Percentiles rank a stretch among this genome's conserved stretches.
Conservation (phyloP, 768 basidiomycete genomes). For the Cyclocybe aegerita region DNA sequence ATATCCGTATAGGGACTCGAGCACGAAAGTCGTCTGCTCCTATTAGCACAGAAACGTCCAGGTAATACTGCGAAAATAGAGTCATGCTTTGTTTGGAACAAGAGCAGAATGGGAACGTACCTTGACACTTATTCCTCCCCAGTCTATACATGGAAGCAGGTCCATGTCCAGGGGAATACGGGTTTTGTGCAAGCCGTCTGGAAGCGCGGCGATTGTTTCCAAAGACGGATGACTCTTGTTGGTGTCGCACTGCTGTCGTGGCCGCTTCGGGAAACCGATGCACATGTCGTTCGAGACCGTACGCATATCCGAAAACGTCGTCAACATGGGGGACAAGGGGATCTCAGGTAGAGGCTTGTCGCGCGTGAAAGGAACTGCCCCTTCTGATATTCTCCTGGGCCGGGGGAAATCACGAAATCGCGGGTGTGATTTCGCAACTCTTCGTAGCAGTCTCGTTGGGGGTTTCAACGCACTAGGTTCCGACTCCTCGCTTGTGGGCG, state of each 20-base stretch:
- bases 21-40: conserved; percentile 63
- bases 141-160: conserved; percentile 66
- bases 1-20: conserved; percentile 59
- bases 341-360: conserved; percentile 45
- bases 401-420: conserved; percentile 13
- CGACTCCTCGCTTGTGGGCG: conserved; percentile 50
- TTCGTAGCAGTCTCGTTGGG: conserved; percentile 31
- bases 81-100: conserved; percentile 4
- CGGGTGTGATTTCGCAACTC: conserved; percentile 32
- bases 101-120: conserved; percentile 34
- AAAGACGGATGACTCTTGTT: conserved; percentile 44
- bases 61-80: conserved; percentile 54
- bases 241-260: conserved; percentile 39
- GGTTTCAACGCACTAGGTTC: conserved; percentile 16
- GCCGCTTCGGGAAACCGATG: conserved; percentile 73
- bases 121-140: conserved; percentile 67
- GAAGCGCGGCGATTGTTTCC: conserved; percentile 47
- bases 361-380: conserved; percentile 18
- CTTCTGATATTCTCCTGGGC: conserved; percentile 21
- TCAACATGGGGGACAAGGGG: conserved; percentile 26
- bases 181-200: conserved; percentile 68
- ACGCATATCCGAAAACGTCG: conserved; percentile 40
- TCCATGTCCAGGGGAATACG: conserved; percentile 53
- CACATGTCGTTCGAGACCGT: conserved; percentile 51
- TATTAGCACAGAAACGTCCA: conserved; percentile 67